A percentile compares a stretch with the other conserved stretches of the same genome.
phyloP scores from a whole-genome alignment of 441 rosid species.

The Populus hybrid region DNA sequence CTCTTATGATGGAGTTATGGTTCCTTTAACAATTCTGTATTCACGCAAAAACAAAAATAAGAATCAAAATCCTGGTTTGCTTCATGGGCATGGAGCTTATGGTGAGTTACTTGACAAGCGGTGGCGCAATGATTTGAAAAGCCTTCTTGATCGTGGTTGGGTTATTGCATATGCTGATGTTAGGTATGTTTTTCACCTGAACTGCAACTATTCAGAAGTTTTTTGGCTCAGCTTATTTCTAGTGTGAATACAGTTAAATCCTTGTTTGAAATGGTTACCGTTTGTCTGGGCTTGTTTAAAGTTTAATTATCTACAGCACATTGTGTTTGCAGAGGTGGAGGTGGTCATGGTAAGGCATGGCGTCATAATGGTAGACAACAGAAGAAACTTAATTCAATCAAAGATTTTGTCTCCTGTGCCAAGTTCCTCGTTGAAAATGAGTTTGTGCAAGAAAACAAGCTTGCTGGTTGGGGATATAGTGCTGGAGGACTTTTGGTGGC shows the following conservation, averaged over 20 bases:
- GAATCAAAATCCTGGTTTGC: conserved; percentile 61
- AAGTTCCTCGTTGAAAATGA: conserved; percentile 62
- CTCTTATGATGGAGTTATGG: conserved; percentile 68
- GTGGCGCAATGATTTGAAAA: conserved; percentile 90
- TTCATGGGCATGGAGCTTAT: conserved; percentile 95
- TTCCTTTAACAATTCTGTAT: conserved; percentile 78
- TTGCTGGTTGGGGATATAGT: conserved; percentile 93
- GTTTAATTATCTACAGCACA: not conserved
- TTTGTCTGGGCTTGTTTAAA: not conserved
- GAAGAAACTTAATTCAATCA: conserved; percentile 66
- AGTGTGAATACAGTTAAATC: not conserved
- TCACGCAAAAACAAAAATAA: conserved; percentile 47
- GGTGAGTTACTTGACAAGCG: conserved; percentile 90
- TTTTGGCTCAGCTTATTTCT: conserved; percentile 7
- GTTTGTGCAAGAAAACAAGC: conserved; percentile 68
- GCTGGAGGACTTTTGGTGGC: conserved; percentile 97
- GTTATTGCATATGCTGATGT: conserved; percentile 92
- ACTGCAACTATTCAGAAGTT: not conserved
- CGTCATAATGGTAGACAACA: conserved; percentile 66
- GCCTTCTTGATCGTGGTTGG: conserved; percentile 99
- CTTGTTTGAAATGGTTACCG: not conserved
- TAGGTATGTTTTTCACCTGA: conserved; percentile 47
- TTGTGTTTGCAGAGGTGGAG: conserved; percentile 74
- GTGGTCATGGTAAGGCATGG: conserved; percentile 85
- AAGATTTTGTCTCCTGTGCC: conserved; percentile 77